Base-by-base conservation (phyloP, 2,329 filamentous ascomycete genomes). In the Talaromyces sp. region DNA sequence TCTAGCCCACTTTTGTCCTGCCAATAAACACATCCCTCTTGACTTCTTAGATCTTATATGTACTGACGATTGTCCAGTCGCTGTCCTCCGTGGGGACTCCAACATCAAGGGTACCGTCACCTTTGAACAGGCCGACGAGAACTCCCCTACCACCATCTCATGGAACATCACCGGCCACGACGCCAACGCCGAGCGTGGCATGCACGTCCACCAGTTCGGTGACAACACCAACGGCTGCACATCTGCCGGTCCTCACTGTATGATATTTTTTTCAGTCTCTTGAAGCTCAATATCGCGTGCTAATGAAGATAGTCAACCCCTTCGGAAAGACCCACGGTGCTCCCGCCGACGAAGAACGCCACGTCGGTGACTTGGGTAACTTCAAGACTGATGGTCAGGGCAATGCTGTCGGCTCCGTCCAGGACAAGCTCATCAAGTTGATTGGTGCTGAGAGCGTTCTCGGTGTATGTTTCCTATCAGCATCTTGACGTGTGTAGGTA, bases 211-310 rank as follows among this genome's bases (percentile, higher is more conserved):
- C 86, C 92, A 95, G 81, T 99, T 97, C 77, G 95, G 95, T 80
- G 95, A 98, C 88, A 98, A 98, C 88, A 98, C 95, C 86, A 99
- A 99, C 84, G 95, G 95, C 81, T 99, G 95, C 91, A 98, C 94
- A 72, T 96, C 91, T 72, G 95, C 95, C 72, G 95, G 95, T 63
- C 94, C 95, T 82, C 95, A 99, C 86, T 99, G 93, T 96, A 85
- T 79, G 91, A 83, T 10, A 10, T 19, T 36, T 15, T 65, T 34
- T 43, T 45, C 22, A 10, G 13, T 22, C n/a, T 38, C 8, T 58
- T 19, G 31, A 22, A 47, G 19, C 27, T 27, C n/a, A 1, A 10
- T 15, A 34, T 15, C 29, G 19, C 4, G 40, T 25, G 27, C 36
- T 45, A 15, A 59, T 27, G 27, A 45, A n/a, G 38, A 43, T 70